These are phyloP conservation scores for Leptographium wingfieldii DNA, from an alignment of 2,329 filamentous ascomycete species.

Conservation along the genomic window DNA sequence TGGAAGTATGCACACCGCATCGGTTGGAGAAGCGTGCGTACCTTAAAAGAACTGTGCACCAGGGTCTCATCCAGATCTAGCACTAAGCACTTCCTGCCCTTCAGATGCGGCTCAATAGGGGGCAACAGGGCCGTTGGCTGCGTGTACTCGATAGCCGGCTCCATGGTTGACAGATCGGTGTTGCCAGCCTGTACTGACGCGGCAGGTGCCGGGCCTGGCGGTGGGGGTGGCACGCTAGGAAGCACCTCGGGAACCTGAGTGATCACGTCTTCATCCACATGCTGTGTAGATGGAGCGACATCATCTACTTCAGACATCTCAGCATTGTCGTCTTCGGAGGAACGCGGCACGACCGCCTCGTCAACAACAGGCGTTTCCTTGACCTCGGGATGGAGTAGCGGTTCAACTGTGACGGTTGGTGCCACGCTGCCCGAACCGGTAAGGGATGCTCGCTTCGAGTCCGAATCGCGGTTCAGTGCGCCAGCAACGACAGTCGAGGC, in stretches of 20 bases:
- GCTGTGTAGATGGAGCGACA: constrained; percentile 20
- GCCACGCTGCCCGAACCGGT: constrained; percentile 18
- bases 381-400: constrained; percentile 16
- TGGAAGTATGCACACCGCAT: background rate
- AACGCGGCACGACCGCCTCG: constrained; percentile 17
- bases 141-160: constrained; percentile 1
- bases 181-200: constrained; percentile 6
- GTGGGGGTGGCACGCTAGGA: constrained; percentile 32
- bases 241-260: constrained; percentile 24
- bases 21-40: constrained; percentile 24
- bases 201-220: constrained; percentile 30
- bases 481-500: constrained; percentile 10
- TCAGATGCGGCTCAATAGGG: constrained; percentile 65
- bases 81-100: constrained; percentile 86
- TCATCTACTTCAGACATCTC: constrained; percentile 37
- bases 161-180: constrained; percentile 17
- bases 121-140: constrained; percentile 64
- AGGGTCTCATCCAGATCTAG: constrained; percentile 93
- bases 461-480: constrained; percentile 24
- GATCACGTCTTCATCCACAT: constrained; percentile 27
- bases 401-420: constrained; percentile 29
- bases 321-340: constrained; percentile 46
- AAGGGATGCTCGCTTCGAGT: constrained; percentile 28
- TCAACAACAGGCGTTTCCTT: constrained; percentile 12
- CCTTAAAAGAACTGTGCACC: constrained; percentile 98